Evolutionary conservation across 306 rosid genomes (phyloP), one percentile per base, ranked within the genome.

Genomic region (Cyclanthera cordifolia): DNA sequence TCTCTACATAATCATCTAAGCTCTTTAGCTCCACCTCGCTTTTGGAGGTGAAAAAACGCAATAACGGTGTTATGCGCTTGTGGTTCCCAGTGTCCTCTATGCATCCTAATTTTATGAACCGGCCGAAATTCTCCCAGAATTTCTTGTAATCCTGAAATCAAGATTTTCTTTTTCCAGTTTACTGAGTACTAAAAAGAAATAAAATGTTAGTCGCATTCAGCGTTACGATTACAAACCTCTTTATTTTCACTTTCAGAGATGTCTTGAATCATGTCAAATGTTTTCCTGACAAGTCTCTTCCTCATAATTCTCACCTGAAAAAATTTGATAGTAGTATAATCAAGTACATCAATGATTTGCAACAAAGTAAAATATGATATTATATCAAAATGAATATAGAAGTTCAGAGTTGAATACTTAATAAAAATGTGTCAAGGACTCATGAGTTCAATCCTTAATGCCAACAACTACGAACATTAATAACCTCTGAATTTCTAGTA

Each of bases 51-150:
- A 77, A 75, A 75, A 90, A 94, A 66, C 99, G 84, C 83, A 94
- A 79, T 11, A 94, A 77, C 1, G 99, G 99, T 52, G 95, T 86
- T 72, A 94, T 75, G 67, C 99, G 99, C 83, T 90, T 90, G 83
- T 94, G 99, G 80, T 94, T 94, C 75, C 99, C 97, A 51, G 88
- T 50, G 74, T 94, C 99, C 77, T 94, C 99, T 21, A 86, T 76
- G 53, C 97, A 94, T n/a, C 99, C 99, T 61, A 94, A 84, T 79
- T 94, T 94, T 16, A 90, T 13, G 50, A 94, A 90, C 77, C 99
- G 83, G 67, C 99, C 99, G 61, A 90, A 94, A 90, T 90, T 94
- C 85, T 94, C 99, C 99, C 97, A 94, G 69, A 94, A 82, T 84
- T 94, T 94, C 84, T 88, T 94, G 86, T 90, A 94, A 76, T 90